Evolutionary conservation across 2,329 filamentous ascomycete genomes (phyloP).

Genomic region (Colletotrichum gloeosporioides): DNA sequence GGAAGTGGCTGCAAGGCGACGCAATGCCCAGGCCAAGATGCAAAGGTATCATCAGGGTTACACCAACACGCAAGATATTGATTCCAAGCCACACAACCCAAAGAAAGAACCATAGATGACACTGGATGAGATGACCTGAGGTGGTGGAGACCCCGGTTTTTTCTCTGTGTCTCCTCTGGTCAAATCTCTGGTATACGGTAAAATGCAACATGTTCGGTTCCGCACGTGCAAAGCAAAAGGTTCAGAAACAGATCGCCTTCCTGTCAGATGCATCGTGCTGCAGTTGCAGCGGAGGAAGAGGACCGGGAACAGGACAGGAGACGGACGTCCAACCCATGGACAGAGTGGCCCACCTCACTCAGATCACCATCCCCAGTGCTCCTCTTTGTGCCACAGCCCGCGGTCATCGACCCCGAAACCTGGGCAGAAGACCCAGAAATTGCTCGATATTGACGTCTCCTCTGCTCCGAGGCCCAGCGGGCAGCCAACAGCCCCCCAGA

Average conservation of each 20-base stretch:
- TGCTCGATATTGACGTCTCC: neutral
- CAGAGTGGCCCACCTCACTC: neutral
- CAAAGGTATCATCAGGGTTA: slow-evolving; percentile 12
- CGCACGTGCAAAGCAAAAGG: neutral
- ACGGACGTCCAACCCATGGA: neutral
- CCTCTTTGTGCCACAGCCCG: neutral
- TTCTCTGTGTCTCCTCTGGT: neutral
- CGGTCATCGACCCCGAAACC: neutral
- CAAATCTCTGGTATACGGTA: slow-evolving; percentile 7
- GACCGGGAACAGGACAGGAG: neutral
- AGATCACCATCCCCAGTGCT: neutral
- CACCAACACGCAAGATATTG: neutral
- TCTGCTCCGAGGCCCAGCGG: neutral
- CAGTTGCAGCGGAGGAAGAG: neutral
- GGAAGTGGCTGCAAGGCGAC: slow-evolving; percentile 13
- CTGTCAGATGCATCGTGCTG: neutral
- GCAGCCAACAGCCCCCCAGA: neutral
- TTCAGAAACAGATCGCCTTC: neutral
- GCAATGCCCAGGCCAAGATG: neutral
- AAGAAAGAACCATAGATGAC: neutral
- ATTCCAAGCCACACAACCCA: neutral
- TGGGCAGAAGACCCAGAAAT: neutral
- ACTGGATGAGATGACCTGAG: neutral
- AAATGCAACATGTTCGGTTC: neutral
- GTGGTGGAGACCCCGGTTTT: neutral